Conservation (phyloP, 2,329 filamentous ascomycete genomes). For the Geosmithia flava region DNA sequence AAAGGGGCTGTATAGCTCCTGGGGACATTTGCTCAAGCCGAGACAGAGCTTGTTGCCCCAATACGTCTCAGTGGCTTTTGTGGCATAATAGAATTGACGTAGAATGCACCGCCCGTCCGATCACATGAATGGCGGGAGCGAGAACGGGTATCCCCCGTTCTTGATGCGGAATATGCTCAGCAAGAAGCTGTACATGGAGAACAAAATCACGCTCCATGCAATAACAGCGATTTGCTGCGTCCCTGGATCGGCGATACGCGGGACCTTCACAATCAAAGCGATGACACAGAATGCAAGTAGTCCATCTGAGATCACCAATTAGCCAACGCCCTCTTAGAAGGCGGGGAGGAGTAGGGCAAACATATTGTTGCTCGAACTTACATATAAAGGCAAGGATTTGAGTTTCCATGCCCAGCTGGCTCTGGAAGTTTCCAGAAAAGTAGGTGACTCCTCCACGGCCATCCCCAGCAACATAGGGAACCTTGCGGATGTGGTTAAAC, state of each 20-base stretch:
- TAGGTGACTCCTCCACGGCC: slow-evolving; percentile 79
- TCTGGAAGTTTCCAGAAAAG: slow-evolving; percentile 86
- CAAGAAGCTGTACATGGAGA: slow-evolving; percentile 85
- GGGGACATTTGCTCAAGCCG: background rate
- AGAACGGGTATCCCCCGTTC: slow-evolving; percentile 92
- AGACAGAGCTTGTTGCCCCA: background rate
- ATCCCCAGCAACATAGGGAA: slow-evolving; percentile 81
- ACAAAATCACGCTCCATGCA: slow-evolving; percentile 64
- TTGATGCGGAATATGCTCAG: slow-evolving; percentile 89
- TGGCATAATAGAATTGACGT: slow-evolving; percentile 33
- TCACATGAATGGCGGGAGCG: slow-evolving; percentile 74
- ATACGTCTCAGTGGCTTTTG: background rate
- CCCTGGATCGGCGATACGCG: slow-evolving; percentile 67
- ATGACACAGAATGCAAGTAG: slow-evolving; percentile 83
- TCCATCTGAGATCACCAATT: slow-evolving; percentile 29
- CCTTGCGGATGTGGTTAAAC: slow-evolving; percentile 98
- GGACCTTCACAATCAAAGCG: slow-evolving; percentile 81
- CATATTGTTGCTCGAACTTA: slow-evolving; percentile 35
- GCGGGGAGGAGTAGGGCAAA: background rate
- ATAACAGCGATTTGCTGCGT: slow-evolving; percentile 73
- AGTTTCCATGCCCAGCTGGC: slow-evolving; percentile 86
- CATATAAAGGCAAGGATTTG: slow-evolving; percentile 91
- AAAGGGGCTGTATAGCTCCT: background rate
- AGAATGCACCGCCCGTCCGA: slow-evolving; percentile 17
- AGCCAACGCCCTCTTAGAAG: background rate